Base-by-base conservation (phyloP, 2,329 filamentous ascomycete species). In the Myotisia sp. region DNA sequence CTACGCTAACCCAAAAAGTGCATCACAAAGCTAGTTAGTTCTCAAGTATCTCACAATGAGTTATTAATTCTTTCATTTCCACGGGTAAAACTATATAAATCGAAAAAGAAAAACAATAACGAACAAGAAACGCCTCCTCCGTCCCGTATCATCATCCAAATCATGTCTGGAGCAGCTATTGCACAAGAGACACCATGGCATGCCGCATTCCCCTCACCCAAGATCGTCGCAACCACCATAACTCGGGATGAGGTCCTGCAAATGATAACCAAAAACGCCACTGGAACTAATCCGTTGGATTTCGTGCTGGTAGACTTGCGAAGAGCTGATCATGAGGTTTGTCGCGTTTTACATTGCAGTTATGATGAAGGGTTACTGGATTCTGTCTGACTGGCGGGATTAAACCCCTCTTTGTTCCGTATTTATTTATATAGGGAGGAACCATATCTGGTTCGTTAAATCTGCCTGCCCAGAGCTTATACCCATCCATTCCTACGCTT, bases 361-460 rank as follows among this genome's bases (percentile, higher is more conserved):
- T 4, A 6, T 27, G 21, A 12, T 19, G 26, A 34, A 22, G 29
- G 16, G 16, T 12, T 29, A 29, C 16, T 14, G 6, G 6, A 7
- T 12, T 13, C 26, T 12, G 12, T 29, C 26, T 13, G 12, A 29
- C 13, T 29, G 6, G 17, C 14, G 26, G 10, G 10, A 27, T 20
- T 5, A 10, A 27, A 27, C 20, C 14, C 21, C n/a, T 27, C n/a
- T n/a, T n/a, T n/a, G n/a, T n/a, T n/a, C n/a, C n/a, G n/a, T n/a
- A n/a, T 24, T 14, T 32, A 21, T 24, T 7, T 14, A 9, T n/a
- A 23, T 39, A 70, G 69, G 74, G 75, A 17, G 74, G 73, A 26
- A 76, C 71, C 0, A 68, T 79, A 36, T 54, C 55, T 6, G 65
- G 63, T 2, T 74, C 72, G 1, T 58, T 78, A 14, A 62, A 62